phyloP scores from a whole-genome alignment of 495 filamentous ascomycete genomes.

The Xylaria scruposa region DNA sequence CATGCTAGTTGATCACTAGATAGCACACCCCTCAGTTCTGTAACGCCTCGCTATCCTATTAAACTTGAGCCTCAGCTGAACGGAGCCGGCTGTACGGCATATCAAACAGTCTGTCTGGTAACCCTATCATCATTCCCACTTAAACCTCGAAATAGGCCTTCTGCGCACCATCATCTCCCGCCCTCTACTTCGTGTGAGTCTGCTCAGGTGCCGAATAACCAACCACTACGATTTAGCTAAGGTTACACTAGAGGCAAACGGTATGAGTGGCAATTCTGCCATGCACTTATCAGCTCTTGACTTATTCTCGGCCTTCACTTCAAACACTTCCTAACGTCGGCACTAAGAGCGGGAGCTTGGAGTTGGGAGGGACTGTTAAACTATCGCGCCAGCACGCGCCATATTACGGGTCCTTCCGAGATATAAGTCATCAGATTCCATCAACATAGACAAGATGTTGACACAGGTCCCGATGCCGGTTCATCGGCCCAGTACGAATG shows the following conservation, averaged over 20 bases:
- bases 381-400: conserved; percentile 15
- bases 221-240: conserved; percentile 1
- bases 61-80: conserved; percentile 30
- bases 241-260: conserved; percentile 1
- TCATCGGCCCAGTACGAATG: conserved; percentile 41
- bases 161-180: background rate
- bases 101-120: conserved; percentile 6
- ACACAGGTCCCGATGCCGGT: conserved; percentile 44
- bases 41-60: conserved; percentile 24
- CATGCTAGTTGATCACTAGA: conserved; percentile 15
- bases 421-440: conserved; percentile 15
- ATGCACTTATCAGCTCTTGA: conserved; percentile 20
- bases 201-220: background rate
- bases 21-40: conserved; percentile 16
- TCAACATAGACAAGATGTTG: conserved; percentile 38
- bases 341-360: conserved; percentile 4
- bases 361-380: conserved; percentile 19
- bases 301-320: conserved; percentile 14
- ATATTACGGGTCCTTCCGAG: conserved; percentile 16
- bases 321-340: background rate
- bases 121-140: background rate
- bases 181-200: background rate
- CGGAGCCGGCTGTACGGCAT: conserved; percentile 15
- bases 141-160: background rate
- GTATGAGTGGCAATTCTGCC: conserved; percentile 16